Conservation (phyloP, 1,139 yeast genomes). For the Protomyces inundatus region DNA sequence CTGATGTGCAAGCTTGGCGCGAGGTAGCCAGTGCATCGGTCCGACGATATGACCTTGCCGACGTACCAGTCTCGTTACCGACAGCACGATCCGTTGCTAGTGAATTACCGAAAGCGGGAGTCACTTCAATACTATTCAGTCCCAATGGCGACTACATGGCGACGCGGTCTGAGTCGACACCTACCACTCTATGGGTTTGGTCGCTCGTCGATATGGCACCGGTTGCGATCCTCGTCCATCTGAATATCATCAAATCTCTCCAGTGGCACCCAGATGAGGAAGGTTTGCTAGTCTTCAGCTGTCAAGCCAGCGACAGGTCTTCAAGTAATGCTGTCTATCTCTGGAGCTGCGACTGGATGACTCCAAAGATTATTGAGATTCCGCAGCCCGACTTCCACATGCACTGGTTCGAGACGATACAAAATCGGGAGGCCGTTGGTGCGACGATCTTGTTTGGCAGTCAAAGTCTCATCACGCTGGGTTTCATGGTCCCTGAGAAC, state of each 20-base stretch:
- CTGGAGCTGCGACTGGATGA: constrained; percentile 27
- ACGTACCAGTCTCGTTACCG: constrained; percentile 30
- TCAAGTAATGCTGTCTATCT: constrained; percentile 17
- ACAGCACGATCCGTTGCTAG: constrained; percentile 9
- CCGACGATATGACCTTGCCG: constrained; percentile 2
- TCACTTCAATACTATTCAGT: constrained; percentile 29
- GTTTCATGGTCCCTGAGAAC: neutral
- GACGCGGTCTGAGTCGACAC: constrained; percentile 29
- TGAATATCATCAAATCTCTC: constrained; percentile 24
- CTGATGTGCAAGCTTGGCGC: constrained; percentile 29
- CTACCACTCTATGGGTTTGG: constrained; percentile 34
- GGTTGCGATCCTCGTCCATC: constrained; percentile 30
- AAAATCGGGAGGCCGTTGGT: neutral
- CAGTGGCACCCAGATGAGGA: constrained; percentile 32
- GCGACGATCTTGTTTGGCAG: neutral
- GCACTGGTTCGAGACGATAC: constrained; percentile 20
- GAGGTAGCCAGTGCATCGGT: constrained; percentile 23
- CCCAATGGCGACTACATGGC: constrained; percentile 31
- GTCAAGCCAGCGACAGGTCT: constrained; percentile 9
- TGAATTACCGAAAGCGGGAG: constrained; percentile 30
- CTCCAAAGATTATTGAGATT: constrained; percentile 23
- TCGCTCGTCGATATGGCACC: constrained; percentile 29
- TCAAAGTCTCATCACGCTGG: neutral
- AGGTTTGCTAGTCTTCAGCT: constrained; percentile 27
- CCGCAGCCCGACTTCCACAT: constrained; percentile 28